Conservation (phyloP, 2,329 filamentous ascomycete species). For the Colletotrichum coccodes region DNA sequence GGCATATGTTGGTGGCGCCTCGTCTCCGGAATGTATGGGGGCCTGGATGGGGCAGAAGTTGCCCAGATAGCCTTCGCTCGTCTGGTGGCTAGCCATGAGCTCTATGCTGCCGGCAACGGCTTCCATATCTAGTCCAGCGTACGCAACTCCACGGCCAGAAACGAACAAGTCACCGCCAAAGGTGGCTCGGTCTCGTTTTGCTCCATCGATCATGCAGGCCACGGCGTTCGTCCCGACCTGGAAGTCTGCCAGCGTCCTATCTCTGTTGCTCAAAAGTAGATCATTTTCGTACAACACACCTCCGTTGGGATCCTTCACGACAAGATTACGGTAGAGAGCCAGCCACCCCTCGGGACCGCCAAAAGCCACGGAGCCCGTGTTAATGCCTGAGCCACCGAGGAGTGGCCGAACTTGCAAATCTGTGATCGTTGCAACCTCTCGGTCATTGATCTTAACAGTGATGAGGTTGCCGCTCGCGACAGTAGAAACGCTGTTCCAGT, state of each 20-base stretch:
- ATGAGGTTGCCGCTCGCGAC: background rate
- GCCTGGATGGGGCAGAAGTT: constrained; percentile 26
- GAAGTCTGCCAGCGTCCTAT: constrained; percentile 15
- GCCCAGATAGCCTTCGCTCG: constrained; percentile 19
- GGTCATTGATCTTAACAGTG: constrained; percentile 1
- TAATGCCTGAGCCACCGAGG: constrained; percentile 10
- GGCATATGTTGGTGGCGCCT: constrained; percentile 21
- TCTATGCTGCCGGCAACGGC: constrained; percentile 25
- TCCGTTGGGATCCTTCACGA: background rate
- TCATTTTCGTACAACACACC: constrained; percentile 10
- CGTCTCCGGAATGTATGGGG: background rate
- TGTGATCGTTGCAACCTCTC: constrained; percentile 6
- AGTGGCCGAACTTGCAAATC: constrained; percentile 12
- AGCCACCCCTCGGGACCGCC: constrained; percentile 25
- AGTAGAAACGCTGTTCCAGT: background rate
- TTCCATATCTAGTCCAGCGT: background rate
- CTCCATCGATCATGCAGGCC: constrained; percentile 26
- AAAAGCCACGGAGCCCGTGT: constrained; percentile 23
- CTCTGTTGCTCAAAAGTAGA: background rate
- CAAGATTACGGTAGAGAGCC: constrained; percentile 1
- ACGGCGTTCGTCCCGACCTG: constrained; percentile 22
- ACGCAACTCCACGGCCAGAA: constrained; percentile 22
- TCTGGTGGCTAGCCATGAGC: constrained; percentile 26
- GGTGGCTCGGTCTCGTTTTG: constrained; percentile 24
- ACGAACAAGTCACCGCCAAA: constrained; percentile 28